Evolutionary conservation across 106 monocot genomes (phyloP), one percentile per base, ranked within the genome.

Genomic region (Narthecium ossifragum): DNA sequence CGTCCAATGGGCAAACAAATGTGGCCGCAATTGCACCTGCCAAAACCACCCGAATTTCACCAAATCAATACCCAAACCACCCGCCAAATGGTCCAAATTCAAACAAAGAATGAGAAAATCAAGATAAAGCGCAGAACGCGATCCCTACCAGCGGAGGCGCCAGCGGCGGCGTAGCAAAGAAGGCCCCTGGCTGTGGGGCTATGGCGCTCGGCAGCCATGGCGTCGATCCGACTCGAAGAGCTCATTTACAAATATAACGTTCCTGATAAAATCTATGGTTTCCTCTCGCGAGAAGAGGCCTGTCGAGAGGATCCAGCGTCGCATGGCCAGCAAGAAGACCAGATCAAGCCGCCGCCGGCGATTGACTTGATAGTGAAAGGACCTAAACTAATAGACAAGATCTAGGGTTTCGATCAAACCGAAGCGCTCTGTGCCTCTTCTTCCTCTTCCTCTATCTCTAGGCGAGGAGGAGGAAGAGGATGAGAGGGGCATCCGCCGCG

Each of bases 1-100:
- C 84, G 62, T 84, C 84, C 53, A 84, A 69, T 10, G 79, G 79
- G 61, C 84, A 84, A 11, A 84, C 84, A n/a, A 84, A 79, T 26
- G 84, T 75, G 0, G 84, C 80, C n/a, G 80, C 85, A 23, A 85
- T 72, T 46, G 59, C 73, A 57, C 85, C 85, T 85, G 29, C 20
- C 10, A 25, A 68, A 53, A 17, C 7, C 17, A 58, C 48, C 21
- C 51, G 41, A 59, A 66, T 15, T 46, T 34, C 29, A 48, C 2
- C 36, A 45, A 23, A 5, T 0, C 5, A 26, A 60, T 9, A 26
- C 7, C 2, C 13, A 12, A 30, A 7, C 38, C 1, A 25, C 31
- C 28, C n/a, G n/a, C n/a, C n/a, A n/a, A n/a, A n/a, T n/a, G n/a
- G n/a, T n/a, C n/a, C n/a, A n/a, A n/a, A n/a, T n/a, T n/a, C n/a